A percentile compares a stretch with the other conserved stretches of the same genome.
Evolutionary conservation across 2,329 filamentous ascomycete genomes (phyloP).

Genomic region (Raffaelea arxii): DNA sequence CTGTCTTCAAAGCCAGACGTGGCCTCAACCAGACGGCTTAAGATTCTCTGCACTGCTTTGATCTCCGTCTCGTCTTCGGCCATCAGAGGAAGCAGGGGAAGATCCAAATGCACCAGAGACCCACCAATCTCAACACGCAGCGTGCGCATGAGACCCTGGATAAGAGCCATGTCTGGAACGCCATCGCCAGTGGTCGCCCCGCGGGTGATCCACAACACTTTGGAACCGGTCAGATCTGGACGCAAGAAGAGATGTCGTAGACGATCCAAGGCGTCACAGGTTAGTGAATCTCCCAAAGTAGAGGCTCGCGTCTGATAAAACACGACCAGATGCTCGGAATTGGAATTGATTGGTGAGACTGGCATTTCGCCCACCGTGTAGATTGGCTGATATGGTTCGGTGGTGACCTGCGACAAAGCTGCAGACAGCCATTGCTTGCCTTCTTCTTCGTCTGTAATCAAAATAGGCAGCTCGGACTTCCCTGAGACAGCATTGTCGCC

Average conservation of each 20-base stretch:
- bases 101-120: constrained; percentile 14
- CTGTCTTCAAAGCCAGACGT: neutral
- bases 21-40: no score
- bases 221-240: constrained; percentile 9
- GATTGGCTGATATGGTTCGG: constrained; percentile 1
- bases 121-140: constrained; percentile 19
- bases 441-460: constrained; percentile 8
- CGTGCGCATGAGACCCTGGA: constrained; percentile 22
- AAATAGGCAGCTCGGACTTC: neutral
- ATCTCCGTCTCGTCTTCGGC: no score
- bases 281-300: constrained; percentile 12
- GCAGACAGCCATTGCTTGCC: constrained; percentile 8
- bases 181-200: constrained; percentile 13
- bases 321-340: no score
- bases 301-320: constrained; percentile 9
- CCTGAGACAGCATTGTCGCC: neutral
- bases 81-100: constrained; percentile 15
- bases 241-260: constrained; percentile 18
- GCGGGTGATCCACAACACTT: constrained; percentile 24
- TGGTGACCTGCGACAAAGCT: no score
- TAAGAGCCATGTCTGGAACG: constrained; percentile 19
- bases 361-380: constrained; percentile 5
- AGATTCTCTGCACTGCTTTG: constrained; percentile 1
- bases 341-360: no score
- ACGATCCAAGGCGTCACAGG: constrained; percentile 15